Evolutionary conservation across 176 grass and related monocot genomes (phyloP).

Genomic region (Zoysia pacifica): DNA sequence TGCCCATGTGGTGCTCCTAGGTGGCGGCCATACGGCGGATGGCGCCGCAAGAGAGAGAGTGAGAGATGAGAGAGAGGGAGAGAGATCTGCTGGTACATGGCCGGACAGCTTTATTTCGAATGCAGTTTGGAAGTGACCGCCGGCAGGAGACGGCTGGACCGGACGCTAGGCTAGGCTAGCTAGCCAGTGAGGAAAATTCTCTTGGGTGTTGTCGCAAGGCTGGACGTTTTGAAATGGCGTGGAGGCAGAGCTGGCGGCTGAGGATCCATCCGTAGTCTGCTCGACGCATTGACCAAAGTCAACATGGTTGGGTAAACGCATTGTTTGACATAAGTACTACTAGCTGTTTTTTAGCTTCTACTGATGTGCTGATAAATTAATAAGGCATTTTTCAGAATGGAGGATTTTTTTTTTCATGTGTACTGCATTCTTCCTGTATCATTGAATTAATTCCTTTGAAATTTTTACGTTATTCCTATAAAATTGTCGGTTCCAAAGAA

Average conservation of each 20-base stretch:
- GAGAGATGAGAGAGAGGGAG: background rate
- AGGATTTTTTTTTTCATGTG: too few species aligned
- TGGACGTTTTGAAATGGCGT: slow-evolving; percentile 20
- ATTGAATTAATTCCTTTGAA: too few species aligned
- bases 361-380: too few species aligned
- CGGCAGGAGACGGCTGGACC: background rate
- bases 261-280: background rate
- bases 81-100: background rate
- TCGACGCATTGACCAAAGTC: background rate
- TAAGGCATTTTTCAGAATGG: too few species aligned
- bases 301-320: slow-evolving; percentile 23
- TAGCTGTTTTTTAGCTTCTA: too few species aligned
- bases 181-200: background rate
- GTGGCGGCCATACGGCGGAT: slow-evolving; percentile 5
- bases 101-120: slow-evolving; percentile 43
- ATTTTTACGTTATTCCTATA: too few species aligned
- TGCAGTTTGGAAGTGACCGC: slow-evolving; percentile 39
- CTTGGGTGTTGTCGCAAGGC: background rate
- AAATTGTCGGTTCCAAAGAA: too few species aligned
- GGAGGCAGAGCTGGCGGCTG: background rate
- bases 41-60: background rate
- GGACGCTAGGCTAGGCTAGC: background rate
- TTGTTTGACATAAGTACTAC: too few species aligned
- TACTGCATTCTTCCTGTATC: too few species aligned
- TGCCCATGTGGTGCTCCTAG: background rate